phyloP scores from a whole-genome alignment of 2,329 filamentous ascomycete species.

The Nemania sp. region DNA sequence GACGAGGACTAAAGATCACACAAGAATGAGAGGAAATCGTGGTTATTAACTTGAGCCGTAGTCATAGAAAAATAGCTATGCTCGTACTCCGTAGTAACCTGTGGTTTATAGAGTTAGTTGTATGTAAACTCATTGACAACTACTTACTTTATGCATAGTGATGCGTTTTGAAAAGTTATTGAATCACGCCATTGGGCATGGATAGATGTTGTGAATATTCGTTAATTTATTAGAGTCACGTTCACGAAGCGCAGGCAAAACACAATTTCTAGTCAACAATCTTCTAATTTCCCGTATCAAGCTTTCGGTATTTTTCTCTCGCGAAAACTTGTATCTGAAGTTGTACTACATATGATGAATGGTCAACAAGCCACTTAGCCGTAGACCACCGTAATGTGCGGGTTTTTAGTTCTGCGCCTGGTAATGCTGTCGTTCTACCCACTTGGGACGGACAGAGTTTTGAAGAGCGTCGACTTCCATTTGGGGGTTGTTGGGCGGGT shows the following conservation, averaged over 20 bases:
- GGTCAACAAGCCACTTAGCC: slow-evolving; percentile 24
- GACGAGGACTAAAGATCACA: slow-evolving; percentile 39
- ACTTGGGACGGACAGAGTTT: slow-evolving; percentile 27
- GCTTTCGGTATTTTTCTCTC: slow-evolving; percentile 15
- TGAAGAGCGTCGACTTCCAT: slow-evolving; percentile 16
- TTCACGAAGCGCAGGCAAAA: not conserved
- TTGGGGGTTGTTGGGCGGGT: slow-evolving; percentile 7
- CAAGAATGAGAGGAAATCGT: no score
- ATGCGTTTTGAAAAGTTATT: not conserved
- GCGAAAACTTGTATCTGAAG: slow-evolving; percentile 21
- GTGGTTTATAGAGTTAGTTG: no score
- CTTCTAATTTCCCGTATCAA: slow-evolving; percentile 1
- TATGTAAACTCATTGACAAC: not conserved
- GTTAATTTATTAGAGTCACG: not conserved
- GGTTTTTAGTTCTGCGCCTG: slow-evolving; percentile 15
- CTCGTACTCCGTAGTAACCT: no score
- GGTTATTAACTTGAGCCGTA: not conserved
- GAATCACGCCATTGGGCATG: not conserved
- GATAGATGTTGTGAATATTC: not conserved
- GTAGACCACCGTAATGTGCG: slow-evolving; percentile 5
- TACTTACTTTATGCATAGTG: no score
- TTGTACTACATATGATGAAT: slow-evolving; percentile 22
- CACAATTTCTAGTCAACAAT: not conserved
- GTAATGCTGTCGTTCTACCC: slow-evolving; percentile 24
- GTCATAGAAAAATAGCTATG: no score